phyloP scores from a whole-genome alignment of 345 rosid genomes.

The Citrus sp. region DNA sequence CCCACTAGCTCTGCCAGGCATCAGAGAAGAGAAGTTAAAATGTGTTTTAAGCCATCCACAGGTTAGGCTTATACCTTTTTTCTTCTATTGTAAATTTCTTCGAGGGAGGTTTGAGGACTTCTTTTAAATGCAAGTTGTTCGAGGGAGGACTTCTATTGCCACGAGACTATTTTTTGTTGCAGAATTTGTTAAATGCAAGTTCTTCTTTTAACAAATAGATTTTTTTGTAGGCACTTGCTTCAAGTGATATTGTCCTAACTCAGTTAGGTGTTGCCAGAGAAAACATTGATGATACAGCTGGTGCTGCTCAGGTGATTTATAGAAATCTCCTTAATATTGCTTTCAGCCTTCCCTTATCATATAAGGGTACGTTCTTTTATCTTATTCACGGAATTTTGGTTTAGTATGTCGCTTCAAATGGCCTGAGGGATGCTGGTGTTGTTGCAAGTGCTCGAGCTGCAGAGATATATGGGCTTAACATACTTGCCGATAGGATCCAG shows the following conservation, averaged over 20 bases:
- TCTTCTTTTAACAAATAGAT: not conserved
- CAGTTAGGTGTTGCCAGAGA: slow-evolving; percentile 41
- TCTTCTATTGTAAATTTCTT: not conserved
- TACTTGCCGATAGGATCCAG: slow-evolving; percentile 66
- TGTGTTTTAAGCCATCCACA: slow-evolving; percentile 61
- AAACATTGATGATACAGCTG: slow-evolving; percentile 42
- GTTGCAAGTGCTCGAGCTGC: slow-evolving; percentile 77
- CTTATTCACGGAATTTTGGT: not conserved
- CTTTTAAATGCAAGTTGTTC: not conserved
- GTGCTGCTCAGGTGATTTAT: slow-evolving; percentile 48
- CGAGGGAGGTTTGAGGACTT: not conserved
- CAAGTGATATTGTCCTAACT: slow-evolving; percentile 35
- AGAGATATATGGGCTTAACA: slow-evolving; percentile 63
- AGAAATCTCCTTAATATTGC: not conserved
- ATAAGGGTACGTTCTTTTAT: not conserved
- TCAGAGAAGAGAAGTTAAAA: slow-evolving; percentile 41
- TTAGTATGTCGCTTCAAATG: slow-evolving; percentile 45
- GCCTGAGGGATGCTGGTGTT: slow-evolving; percentile 56
- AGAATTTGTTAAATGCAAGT: not conserved
- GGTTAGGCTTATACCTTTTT: slow-evolving; percentile 23
- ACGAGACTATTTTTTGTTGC: not conserved
- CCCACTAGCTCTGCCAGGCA: slow-evolving; percentile 51
- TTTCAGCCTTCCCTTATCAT: not conserved
- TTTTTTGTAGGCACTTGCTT: slow-evolving; percentile 42
- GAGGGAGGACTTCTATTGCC: no score